Evolutionary conservation across 2,329 filamentous ascomycete genomes (phyloP), one percentile per base, ranked within the genome.

Genomic region (Blastomyces parvus): DNA sequence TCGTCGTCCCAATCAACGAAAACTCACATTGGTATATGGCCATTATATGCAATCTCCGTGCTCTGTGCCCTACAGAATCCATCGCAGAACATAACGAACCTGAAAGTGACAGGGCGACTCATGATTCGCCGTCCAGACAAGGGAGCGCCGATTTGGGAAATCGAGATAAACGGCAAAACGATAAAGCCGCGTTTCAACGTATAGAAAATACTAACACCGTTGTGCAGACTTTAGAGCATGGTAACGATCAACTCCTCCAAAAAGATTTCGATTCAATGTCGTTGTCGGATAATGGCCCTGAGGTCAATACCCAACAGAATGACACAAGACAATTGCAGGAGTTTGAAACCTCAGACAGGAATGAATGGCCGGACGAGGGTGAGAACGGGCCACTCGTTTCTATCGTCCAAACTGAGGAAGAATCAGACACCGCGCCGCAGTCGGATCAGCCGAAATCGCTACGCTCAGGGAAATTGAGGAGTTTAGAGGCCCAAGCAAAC

Each of bases 1-100:
- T 97, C 64, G 82, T 97, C 13, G 88, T 99, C 7, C 94, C 94
- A 0, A 90, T 99, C 73, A 95, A 96, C 69, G 89, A 97, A 72
- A 81, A 85, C 68, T 78, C 81, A 1, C 94, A 99, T 74, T 99
- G 95, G 94, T 97, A 94, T 75, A 80, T 97, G 67, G 91, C 91
- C 17, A 93, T 99, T 63, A 93, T 99, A 61, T 96, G 91, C 82
- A 96, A 99, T 70, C 82, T 93, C 2, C 83, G 85, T 3, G 86
- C 82, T 60, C 46, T 68, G 57, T 48, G 48, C 14, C 7, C 9
- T 40, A 25, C 36, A 25, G 40, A 63, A 14, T 44, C 50, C 48
- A 33, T 38, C 2, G 5, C 27, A 6, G 56, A 63, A 44, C 44
- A 48, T 11, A 22, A n/a, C n/a, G 27, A 56, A 19, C 42, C n/a